Conservation (phyloP, 331 rosid species). For the Malus hybrid region DNA sequence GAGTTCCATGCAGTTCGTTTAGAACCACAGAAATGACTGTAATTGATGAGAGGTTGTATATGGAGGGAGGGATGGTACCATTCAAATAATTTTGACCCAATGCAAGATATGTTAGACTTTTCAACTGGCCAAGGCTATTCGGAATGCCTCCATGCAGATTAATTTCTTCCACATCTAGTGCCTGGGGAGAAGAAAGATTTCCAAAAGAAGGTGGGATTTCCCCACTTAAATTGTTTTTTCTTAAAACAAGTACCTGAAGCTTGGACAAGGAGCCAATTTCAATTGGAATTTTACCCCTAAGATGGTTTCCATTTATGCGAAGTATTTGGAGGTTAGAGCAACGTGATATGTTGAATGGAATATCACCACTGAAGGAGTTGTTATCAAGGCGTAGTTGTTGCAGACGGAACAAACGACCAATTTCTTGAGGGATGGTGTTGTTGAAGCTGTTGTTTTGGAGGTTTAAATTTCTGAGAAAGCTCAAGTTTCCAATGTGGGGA, state of each 20-base stretch:
- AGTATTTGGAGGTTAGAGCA: slow-evolving; percentile 11
- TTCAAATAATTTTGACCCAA: neutral
- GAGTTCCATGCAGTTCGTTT: no score
- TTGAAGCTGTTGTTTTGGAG: neutral
- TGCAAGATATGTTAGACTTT: neutral
- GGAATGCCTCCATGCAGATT: slow-evolving; percentile 15
- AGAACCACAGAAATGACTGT: no score
- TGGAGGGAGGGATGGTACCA: neutral
- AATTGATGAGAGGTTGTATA: no score
- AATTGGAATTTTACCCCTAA: neutral
- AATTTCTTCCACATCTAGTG: neutral
- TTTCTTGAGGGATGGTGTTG: no score
- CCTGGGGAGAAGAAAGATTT: slow-evolving; percentile 15
- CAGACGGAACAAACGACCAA: no score
- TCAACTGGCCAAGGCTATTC: slow-evolving; percentile 12
- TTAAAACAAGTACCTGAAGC: neutral
- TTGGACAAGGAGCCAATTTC: neutral
- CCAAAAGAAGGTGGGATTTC: slow-evolving; percentile 29
- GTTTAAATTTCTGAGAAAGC: slow-evolving; percentile 21
- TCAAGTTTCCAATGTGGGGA: slow-evolving; percentile 1
- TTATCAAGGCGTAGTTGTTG: no score
- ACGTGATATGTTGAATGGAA: neutral
- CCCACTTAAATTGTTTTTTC: slow-evolving; percentile 15
- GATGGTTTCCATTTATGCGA: neutral
- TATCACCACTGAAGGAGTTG: no score